These are phyloP conservation scores for Lactarius sanguifluus DNA, from an alignment of 768 basidiomycete species.

Conservation along the genomic window DNA sequence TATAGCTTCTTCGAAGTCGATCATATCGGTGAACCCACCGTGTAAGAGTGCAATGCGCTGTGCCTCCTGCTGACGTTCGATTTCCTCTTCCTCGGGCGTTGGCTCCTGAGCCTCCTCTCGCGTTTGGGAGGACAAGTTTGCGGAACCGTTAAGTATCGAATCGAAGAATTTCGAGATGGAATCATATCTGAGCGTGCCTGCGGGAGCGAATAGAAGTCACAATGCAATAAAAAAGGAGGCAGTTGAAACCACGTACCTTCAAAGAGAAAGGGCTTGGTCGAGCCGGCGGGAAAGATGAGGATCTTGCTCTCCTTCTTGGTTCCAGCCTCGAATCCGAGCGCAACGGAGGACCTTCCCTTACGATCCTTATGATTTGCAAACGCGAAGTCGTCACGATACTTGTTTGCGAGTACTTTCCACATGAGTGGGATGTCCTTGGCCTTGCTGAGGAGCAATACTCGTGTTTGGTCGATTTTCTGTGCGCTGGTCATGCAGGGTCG, in stretches of 20 bases:
- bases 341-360: constrained; percentile 55
- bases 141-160: constrained; percentile 68
- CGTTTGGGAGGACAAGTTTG: constrained; percentile 45
- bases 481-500: not conserved
- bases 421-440: constrained; percentile 74
- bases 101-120: constrained; percentile 10
- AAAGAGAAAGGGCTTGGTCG: constrained; percentile 57
- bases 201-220: not conserved
- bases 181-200: constrained; percentile 74
- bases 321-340: constrained; percentile 58
- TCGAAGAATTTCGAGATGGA: constrained; percentile 72
- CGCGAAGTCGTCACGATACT: constrained; percentile 59
- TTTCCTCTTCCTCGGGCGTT: constrained; percentile 43
- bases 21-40: constrained; percentile 49
- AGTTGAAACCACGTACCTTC: constrained; percentile 40
- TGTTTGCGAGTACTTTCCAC: constrained; percentile 79
- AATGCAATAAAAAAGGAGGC: not conserved
- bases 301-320: constrained; percentile 59
- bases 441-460: constrained; percentile 53
- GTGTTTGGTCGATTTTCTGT: constrained; percentile 46
- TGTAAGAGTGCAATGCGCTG: constrained; percentile 53
- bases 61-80: constrained; percentile 52
- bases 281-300: constrained; percentile 65
- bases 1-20: constrained; percentile 56
- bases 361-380: constrained; percentile 68